Percentiles rank a stretch among this genome's conserved stretches.
Evolutionary conservation across 2,329 filamentous ascomycete genomes (phyloP).

Genomic region (Fusarium pilosicola): DNA sequence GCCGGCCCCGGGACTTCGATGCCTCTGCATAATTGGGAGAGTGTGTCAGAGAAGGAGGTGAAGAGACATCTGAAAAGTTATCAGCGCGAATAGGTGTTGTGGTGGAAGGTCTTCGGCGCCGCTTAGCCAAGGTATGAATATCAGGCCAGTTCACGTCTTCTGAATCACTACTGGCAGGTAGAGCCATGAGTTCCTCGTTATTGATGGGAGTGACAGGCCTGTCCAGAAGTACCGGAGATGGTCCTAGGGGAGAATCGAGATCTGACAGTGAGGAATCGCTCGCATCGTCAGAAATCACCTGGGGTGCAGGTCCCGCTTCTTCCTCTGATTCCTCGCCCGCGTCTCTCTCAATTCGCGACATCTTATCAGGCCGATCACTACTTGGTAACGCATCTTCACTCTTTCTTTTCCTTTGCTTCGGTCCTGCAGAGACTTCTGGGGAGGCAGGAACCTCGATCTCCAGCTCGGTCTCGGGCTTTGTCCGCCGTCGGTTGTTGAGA

Average conservation of each 20-base stretch:
- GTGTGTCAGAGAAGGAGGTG: constrained; percentile 73
- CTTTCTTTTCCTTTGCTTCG: constrained; percentile 65
- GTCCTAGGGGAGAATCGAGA: constrained; percentile 50
- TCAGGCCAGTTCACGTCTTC: constrained; percentile 63
- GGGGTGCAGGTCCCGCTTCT: constrained; percentile 13
- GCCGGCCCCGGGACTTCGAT: constrained; percentile 46
- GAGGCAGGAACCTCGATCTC: constrained; percentile 39
- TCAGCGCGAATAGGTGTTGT: constrained; percentile 53
- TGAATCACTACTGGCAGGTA: constrained; percentile 64
- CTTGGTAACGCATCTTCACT: constrained; percentile 57
- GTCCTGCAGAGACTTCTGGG: constrained; percentile 40
- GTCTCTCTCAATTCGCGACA: constrained; percentile 44
- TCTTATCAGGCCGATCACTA: constrained; percentile 52
- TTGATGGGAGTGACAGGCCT: constrained; percentile 57
- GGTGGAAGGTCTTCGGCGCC: constrained; percentile 52
- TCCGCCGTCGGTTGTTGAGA: constrained; percentile 58
- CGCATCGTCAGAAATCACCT: constrained; percentile 34
- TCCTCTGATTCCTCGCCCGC: constrained; percentile 23
- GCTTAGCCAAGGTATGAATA: constrained; percentile 60
- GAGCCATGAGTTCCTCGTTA: constrained; percentile 62
- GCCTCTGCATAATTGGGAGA: constrained; percentile 65
- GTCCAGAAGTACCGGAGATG: constrained; percentile 38
- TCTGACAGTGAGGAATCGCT: constrained; percentile 54
- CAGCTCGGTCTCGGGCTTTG: constrained; percentile 39
- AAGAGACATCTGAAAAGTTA: constrained; percentile 66